Evolutionary conservation across 1,284 basidiomycete species (phyloP).

Genomic region (Hypsizygus ulmarius): DNA sequence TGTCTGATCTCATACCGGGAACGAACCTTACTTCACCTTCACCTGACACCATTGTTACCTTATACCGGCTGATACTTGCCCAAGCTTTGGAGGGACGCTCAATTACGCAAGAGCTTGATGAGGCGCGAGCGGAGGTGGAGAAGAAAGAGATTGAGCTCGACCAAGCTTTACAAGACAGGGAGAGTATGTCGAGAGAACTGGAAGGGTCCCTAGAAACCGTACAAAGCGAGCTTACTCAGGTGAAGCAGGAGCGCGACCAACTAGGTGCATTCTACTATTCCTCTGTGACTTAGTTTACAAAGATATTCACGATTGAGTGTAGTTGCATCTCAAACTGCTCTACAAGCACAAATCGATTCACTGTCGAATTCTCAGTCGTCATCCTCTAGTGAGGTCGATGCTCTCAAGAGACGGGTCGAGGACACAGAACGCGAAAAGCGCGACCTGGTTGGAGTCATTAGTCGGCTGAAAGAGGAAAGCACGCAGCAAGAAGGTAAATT

Average conservation of each 20-base stretch:
- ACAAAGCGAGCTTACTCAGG: constrained; percentile 50
- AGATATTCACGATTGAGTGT: constrained; percentile 16
- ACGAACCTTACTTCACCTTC: constrained; percentile 53
- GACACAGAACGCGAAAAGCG: constrained; percentile 79
- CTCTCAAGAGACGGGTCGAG: constrained; percentile 57
- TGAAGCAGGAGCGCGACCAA: constrained; percentile 60
- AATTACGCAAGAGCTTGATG: constrained; percentile 59
- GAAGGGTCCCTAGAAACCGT: constrained; percentile 48
- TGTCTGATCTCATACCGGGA: constrained; percentile 53
- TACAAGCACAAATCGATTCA: constrained; percentile 53
- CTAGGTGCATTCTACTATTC: constrained; percentile 46
- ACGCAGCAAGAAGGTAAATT: constrained; percentile 62
- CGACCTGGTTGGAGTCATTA: constrained; percentile 71
- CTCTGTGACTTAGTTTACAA: constrained; percentile 5
- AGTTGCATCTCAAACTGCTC: constrained; percentile 50
- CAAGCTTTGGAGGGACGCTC: constrained; percentile 55
- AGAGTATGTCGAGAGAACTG: constrained; percentile 53
- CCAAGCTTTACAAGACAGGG: constrained; percentile 72
- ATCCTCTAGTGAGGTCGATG: constrained; percentile 59
- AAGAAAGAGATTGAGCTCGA: constrained; percentile 76
- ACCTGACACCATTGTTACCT: constrained; percentile 52
- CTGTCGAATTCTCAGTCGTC: constrained; percentile 54
- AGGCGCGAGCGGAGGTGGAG: constrained; percentile 58
- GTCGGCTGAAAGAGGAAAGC: constrained; percentile 68
- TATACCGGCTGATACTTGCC: constrained; percentile 61